These are phyloP conservation scores for Chaetomium cochliodes DNA, from an alignment of 495 filamentous ascomycete genomes.

Conservation along the genomic window DNA sequence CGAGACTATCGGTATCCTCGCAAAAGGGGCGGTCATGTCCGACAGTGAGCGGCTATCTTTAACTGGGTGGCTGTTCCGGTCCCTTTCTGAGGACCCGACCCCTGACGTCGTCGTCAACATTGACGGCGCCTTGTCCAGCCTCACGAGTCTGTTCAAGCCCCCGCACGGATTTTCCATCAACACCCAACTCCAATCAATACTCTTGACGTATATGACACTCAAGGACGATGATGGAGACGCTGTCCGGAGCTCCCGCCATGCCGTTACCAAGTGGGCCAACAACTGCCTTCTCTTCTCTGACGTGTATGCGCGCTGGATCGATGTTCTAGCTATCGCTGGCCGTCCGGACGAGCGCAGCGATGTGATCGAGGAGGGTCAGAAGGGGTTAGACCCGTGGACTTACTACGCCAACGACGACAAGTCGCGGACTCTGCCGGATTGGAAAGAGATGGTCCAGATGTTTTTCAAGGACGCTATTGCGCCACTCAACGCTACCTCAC, in stretches of 20 bases:
- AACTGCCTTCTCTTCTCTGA: slow-evolving; percentile 79
- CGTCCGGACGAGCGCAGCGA: slow-evolving; percentile 67
- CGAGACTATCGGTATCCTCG: slow-evolving; percentile 80
- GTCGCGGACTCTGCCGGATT: slow-evolving; percentile 44
- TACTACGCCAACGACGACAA: slow-evolving; percentile 43
- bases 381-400: slow-evolving; percentile 67
- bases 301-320: slow-evolving; percentile 78
- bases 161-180: slow-evolving; percentile 39
- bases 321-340: slow-evolving; percentile 73
- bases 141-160: slow-evolving; percentile 54
- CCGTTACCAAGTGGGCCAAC: slow-evolving; percentile 86
- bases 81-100: slow-evolving; percentile 76
- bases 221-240: slow-evolving; percentile 53
- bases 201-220: slow-evolving; percentile 65
- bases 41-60: slow-evolving; percentile 55
- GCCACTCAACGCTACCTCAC: slow-evolving; percentile 24
- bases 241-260: slow-evolving; percentile 69
- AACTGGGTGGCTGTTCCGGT: slow-evolving; percentile 76
- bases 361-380: slow-evolving; percentile 83
- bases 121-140: slow-evolving; percentile 79
- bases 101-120: slow-evolving; percentile 78
- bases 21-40: slow-evolving; percentile 52
- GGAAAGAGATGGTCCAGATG: slow-evolving; percentile 44
- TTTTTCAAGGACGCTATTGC: slow-evolving; percentile 47
- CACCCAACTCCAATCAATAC: slow-evolving; percentile 46